Percentiles rank a stretch among this genome's conserved stretches.
phyloP scores from a whole-genome alignment of 2,329 filamentous ascomycete species.

The Pezicula carpinea region DNA sequence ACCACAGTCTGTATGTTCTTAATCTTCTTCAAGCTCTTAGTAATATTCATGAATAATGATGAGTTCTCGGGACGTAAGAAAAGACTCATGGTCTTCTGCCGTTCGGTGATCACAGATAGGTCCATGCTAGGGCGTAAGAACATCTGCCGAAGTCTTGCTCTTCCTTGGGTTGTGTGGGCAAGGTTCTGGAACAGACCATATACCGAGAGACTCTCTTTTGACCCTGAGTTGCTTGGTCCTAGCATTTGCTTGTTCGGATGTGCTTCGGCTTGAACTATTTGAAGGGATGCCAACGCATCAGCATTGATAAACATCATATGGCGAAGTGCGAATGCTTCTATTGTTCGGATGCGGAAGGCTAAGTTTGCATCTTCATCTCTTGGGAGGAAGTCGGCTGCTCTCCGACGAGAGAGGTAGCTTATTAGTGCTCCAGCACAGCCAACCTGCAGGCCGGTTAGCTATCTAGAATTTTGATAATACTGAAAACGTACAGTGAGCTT shows the following conservation, averaged over 20 bases:
- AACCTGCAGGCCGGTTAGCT: constrained; percentile 34
- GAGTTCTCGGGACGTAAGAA: constrained; percentile 67
- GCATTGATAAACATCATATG: constrained; percentile 71
- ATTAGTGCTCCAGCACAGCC: constrained; percentile 86
- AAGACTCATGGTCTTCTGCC: constrained; percentile 64
- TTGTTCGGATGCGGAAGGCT: constrained; percentile 54
- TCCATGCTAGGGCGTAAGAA: constrained; percentile 77
- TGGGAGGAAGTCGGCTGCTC: constrained; percentile 57
- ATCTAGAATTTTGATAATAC: not conserved
- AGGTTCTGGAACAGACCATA: constrained; percentile 78
- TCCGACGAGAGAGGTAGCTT: constrained; percentile 68
- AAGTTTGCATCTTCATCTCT: constrained; percentile 49
- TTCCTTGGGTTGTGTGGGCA: constrained; percentile 76
- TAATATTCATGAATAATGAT: constrained; percentile 48
- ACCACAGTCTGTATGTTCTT: constrained; percentile 71
- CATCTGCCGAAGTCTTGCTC: constrained; percentile 64
- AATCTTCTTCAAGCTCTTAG: constrained; percentile 61
- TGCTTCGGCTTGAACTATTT: constrained; percentile 77
- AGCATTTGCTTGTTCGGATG: constrained; percentile 79
- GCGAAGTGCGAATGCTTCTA: constrained; percentile 72
- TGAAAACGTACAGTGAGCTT: constrained; percentile 52
- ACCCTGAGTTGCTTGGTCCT: constrained; percentile 57
- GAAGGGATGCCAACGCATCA: constrained; percentile 76
- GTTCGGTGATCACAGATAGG: constrained; percentile 60
- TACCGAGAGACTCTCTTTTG: constrained; percentile 78